Percentiles rank a stretch among this genome's conserved stretches.
These are phyloP conservation scores for Stellera chamaejasme DNA, from an alignment of 345 rosid genomes.

Conservation along the genomic window DNA sequence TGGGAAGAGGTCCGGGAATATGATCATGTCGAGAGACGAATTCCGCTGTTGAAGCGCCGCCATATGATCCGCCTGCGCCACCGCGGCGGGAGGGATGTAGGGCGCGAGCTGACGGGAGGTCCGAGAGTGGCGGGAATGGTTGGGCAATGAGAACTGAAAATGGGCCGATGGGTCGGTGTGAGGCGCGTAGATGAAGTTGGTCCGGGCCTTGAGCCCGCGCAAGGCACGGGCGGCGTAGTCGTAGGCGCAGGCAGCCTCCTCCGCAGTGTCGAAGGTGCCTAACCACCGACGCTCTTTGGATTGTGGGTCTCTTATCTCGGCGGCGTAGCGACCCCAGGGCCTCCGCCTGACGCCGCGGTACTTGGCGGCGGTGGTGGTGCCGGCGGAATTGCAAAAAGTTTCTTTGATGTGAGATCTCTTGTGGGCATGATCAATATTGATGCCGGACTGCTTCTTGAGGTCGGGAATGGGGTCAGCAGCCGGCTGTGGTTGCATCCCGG, in stretches of 20 bases:
- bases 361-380: constrained; percentile 18
- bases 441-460: constrained; percentile 16
- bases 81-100: constrained; percentile 4
- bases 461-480: constrained; percentile 13
- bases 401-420: neutral
- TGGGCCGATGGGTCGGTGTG: constrained; percentile 22
- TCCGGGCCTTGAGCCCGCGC: constrained; percentile 88
- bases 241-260: constrained; percentile 94
- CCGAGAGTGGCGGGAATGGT: constrained; percentile 24
- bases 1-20: constrained; percentile 39
- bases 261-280: constrained; percentile 98
- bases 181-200: constrained; percentile 68
- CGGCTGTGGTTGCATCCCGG: constrained; percentile 16
- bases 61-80: constrained; percentile 8
- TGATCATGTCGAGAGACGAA: constrained; percentile 36
- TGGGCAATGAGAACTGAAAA: constrained; percentile 21
- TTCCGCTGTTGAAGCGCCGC: constrained; percentile 13
- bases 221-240: constrained; percentile 87
- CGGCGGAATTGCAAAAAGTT: no score
- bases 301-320: constrained; percentile 90
- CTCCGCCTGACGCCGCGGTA: constrained; percentile 95
- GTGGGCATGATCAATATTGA: constrained; percentile 7
- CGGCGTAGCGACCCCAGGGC: constrained; percentile 99
- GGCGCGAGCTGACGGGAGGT: constrained; percentile 16
- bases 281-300: constrained; percentile 93